These are phyloP conservation scores for Coniochaeta sp. DNA, from an alignment of 2,329 filamentous ascomycete species.

Conservation along the genomic window DNA sequence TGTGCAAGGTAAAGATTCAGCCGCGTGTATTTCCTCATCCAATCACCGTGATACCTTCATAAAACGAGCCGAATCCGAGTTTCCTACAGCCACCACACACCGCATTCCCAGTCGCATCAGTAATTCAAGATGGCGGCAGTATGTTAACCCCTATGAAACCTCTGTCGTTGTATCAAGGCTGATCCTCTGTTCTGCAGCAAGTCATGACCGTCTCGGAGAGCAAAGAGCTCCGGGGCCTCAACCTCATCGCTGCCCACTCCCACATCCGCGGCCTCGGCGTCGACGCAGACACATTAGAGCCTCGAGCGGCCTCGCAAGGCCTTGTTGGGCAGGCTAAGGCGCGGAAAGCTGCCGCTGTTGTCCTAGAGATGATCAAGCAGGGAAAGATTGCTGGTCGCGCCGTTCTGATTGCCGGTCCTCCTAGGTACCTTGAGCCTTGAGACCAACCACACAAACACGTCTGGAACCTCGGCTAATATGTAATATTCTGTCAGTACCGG, in stretches of 20 bases:
- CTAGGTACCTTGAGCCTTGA: slow-evolving; percentile 47
- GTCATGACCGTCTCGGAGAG: slow-evolving; percentile 81
- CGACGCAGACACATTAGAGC: slow-evolving; percentile 84
- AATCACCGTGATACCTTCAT: neutral
- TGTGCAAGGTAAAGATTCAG: neutral
- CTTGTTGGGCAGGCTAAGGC: slow-evolving; percentile 96
- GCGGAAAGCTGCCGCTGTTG: slow-evolving; percentile 90
- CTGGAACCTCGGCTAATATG: slow-evolving; percentile 10
- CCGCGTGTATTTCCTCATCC: neutral
- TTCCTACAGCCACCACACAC: neutral
- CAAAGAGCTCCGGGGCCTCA: slow-evolving; percentile 92
- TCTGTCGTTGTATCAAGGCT: neutral
- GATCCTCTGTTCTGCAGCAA: slow-evolving; percentile 30
- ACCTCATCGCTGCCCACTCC: slow-evolving; percentile 96
- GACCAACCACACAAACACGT: neutral
- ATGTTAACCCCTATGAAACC: neutral
- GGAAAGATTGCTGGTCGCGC: slow-evolving; percentile 96
- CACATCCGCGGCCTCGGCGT: slow-evolving; percentile 95
- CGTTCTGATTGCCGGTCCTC: slow-evolving; percentile 89
- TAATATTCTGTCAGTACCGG: slow-evolving; percentile 60
- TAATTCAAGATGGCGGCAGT: neutral
- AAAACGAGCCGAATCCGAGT: neutral
- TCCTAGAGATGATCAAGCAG: slow-evolving; percentile 98
- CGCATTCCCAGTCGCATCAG: neutral
- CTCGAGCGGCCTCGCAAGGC: slow-evolving; percentile 78